phyloP scores from a whole-genome alignment of 306 rosid species.

The Crotalaria pallida region DNA sequence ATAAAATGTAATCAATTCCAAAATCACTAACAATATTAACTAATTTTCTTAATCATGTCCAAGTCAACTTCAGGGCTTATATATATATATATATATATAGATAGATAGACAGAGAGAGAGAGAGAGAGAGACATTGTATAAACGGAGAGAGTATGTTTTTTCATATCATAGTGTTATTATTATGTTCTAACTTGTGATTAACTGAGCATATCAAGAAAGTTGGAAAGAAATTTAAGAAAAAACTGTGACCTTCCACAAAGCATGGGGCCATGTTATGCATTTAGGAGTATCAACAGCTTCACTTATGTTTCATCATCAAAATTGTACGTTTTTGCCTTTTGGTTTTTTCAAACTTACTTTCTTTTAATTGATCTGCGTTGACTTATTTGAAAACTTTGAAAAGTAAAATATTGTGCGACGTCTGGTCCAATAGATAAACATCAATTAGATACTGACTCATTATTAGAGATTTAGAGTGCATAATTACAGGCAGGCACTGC shows the following conservation, averaged over 20 bases:
- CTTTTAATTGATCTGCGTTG: neutral
- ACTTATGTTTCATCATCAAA: neutral
- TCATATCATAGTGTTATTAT: neutral
- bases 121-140: no score
- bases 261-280: neutral
- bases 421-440: neutral
- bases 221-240: neutral
- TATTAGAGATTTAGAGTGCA: neutral
- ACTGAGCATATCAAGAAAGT: neutral
- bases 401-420: neutral
- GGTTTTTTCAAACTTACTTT: neutral
- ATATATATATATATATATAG: no score
- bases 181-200: no score
- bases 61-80: no score
- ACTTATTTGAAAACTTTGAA: neutral
- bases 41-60: no score
- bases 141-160: no score
- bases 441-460: neutral
- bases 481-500: neutral
- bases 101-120: no score
- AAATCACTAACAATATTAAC: no score
- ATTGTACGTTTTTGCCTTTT: neutral
- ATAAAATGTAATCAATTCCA: no score
- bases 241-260: neutral
- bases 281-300: no score